Evolutionary conservation across 306 rosid genomes (phyloP).

Genomic region (Ormosia emarginata): DNA sequence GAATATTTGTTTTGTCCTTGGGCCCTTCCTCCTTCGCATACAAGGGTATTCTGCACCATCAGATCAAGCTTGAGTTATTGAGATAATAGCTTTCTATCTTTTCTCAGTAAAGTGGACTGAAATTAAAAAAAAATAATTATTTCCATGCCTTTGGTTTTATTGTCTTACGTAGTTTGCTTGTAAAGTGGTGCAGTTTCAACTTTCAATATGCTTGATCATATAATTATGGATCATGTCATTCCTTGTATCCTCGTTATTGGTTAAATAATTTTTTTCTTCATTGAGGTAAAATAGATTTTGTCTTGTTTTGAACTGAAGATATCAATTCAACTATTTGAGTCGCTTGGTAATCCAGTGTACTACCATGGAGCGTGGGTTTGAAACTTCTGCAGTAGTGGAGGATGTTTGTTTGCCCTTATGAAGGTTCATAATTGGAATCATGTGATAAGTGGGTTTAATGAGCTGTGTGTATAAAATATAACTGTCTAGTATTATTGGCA

Average conservation of each 20-base stretch:
- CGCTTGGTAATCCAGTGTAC: background rate
- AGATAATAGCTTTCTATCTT: background rate
- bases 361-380: background rate
- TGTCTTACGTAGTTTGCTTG: background rate
- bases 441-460: background rate
- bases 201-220: background rate
- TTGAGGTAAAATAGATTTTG: background rate
- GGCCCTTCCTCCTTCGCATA: background rate
- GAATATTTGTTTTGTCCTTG: background rate
- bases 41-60: background rate
- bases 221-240: slow-evolving; percentile 9
- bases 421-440: background rate
- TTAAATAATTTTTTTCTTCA: background rate
- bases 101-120: background rate
- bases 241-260: background rate
- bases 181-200: background rate
- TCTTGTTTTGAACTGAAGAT: background rate
- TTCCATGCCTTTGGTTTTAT: background rate
- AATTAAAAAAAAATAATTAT: background rate
- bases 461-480: background rate
- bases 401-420: background rate
- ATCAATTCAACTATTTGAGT: background rate
- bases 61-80: slow-evolving; percentile 12
- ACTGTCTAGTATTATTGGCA: background rate
- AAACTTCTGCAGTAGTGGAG: background rate